These are phyloP conservation scores for Kodamaea restingae DNA, from an alignment of 805 yeast genomes.

Conservation along the genomic window DNA sequence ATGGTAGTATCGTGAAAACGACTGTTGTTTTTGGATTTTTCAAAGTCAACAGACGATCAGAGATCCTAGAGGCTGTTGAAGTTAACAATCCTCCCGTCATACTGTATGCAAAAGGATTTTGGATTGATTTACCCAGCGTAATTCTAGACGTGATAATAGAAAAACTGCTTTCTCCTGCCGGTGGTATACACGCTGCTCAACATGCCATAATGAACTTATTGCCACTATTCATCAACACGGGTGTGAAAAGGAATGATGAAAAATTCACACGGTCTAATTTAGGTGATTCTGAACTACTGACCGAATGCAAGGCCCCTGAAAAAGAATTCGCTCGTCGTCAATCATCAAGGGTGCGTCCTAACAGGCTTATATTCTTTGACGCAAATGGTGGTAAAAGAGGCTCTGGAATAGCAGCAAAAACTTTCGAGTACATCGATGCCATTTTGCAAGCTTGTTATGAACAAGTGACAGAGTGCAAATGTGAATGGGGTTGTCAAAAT, in stretches of 20 bases:
- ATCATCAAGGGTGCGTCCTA: constrained; percentile 74
- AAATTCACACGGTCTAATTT: constrained; percentile 25
- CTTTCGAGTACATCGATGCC: constrained; percentile 72
- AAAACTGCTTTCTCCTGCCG: constrained; percentile 70
- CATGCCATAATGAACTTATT: constrained; percentile 81
- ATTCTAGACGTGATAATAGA: constrained; percentile 55
- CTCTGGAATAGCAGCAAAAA: constrained; percentile 73
- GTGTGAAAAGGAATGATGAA: constrained; percentile 46
- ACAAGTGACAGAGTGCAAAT: constrained; percentile 59
- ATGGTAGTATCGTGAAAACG: constrained; percentile 70
- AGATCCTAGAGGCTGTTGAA: constrained; percentile 90
- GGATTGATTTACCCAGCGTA: constrained; percentile 80
- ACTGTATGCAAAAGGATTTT: constrained; percentile 71
- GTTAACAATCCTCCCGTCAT: constrained; percentile 83
- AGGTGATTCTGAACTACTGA: constrained; percentile 59
- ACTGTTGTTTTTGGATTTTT: constrained; percentile 88
- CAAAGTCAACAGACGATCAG: constrained; percentile 70
- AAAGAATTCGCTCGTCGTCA: constrained; percentile 84
- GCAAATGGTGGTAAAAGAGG: constrained; percentile 78
- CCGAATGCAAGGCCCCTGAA: constrained; percentile 97
- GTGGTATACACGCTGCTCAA: constrained; percentile 94
- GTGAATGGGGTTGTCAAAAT: constrained; percentile 77
- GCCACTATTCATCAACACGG: constrained; percentile 69
- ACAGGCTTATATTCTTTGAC: constrained; percentile 80
- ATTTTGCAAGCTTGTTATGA: constrained; percentile 57